Evolutionary conservation across 257 asterid species (phyloP).

Genomic region (Gentiana macrophylla): DNA sequence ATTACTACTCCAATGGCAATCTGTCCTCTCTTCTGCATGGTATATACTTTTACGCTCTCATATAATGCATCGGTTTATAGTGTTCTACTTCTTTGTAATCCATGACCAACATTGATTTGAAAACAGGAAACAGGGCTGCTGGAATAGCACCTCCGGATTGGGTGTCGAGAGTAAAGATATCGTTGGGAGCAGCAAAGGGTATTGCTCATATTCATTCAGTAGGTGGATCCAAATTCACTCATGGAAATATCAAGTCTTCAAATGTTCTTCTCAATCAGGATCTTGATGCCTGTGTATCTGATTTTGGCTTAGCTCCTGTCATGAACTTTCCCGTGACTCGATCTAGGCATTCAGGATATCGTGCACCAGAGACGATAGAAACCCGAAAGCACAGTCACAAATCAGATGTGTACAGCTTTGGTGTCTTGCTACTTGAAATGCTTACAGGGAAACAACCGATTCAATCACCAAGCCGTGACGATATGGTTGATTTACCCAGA

Average conservation of each 20-base stretch:
- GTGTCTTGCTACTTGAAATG: slow-evolving; percentile 84
- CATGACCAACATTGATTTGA: not conserved
- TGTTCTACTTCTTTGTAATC: not conserved
- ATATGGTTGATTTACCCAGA: slow-evolving; percentile 73
- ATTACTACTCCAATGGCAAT: slow-evolving; percentile 66
- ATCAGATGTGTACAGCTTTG: slow-evolving; percentile 90
- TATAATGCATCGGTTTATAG: not conserved
- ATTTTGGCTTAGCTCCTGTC: slow-evolving; percentile 73
- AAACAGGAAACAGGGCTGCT: slow-evolving; percentile 43
- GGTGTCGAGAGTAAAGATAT: slow-evolving; percentile 70
- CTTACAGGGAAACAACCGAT: slow-evolving; percentile 76
- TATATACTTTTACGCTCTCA: slow-evolving; percentile 16
- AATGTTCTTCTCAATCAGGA: slow-evolving; percentile 76
- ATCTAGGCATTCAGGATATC: slow-evolving; percentile 65
- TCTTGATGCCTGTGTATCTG: slow-evolving; percentile 59
- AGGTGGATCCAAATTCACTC: slow-evolving; percentile 73
- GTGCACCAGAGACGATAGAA: slow-evolving; percentile 76
- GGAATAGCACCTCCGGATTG: slow-evolving; percentile 69
- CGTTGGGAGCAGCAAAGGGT: slow-evolving; percentile 80
- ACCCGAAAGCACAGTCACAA: slow-evolving; percentile 69
- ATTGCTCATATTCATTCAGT: slow-evolving; percentile 57
- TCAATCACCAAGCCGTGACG: slow-evolving; percentile 72
- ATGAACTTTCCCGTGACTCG: slow-evolving; percentile 63
- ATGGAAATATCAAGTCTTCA: slow-evolving; percentile 81
- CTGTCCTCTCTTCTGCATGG: slow-evolving; percentile 74